phyloP scores from a whole-genome alignment of 805 yeast genomes.

The Wickerhamomyces kurtzmanii region DNA sequence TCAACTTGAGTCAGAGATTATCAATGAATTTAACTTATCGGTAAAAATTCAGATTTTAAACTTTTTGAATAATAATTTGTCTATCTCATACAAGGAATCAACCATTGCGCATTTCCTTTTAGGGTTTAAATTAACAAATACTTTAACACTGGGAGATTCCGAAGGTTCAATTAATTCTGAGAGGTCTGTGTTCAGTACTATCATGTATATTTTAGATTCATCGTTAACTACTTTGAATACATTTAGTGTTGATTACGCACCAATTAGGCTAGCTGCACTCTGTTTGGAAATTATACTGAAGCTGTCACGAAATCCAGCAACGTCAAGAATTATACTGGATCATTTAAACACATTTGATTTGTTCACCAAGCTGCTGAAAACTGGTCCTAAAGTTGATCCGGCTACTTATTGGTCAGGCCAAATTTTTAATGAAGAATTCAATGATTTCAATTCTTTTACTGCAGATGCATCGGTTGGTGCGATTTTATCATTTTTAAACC shows the following conservation, averaged over 20 bases:
- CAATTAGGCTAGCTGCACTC: conserved; percentile 47
- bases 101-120: conserved; percentile 66
- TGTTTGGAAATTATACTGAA: conserved; percentile 54
- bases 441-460: conserved; percentile 16
- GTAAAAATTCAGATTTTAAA: conserved; percentile 51
- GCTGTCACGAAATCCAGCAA: conserved; percentile 45
- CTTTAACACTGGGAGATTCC: conserved; percentile 32
- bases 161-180: conserved; percentile 44
- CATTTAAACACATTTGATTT: conserved; percentile 43
- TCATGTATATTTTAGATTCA: conserved; percentile 39
- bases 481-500: conserved; percentile 48
- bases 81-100: conserved; percentile 28
- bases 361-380: conserved; percentile 38
- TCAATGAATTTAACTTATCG: conserved; percentile 26
- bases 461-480: conserved; percentile 34
- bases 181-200: conserved; percentile 44
- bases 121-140: conserved; percentile 53
- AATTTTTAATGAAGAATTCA: conserved; percentile 33
- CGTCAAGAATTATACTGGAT: conserved; percentile 40
- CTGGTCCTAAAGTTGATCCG: conserved; percentile 45
- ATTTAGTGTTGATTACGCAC: conserved; percentile 35
- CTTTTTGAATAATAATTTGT: conserved; percentile 43
- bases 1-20: conserved; percentile 44
- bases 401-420: conserved; percentile 45
- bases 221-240: conserved; percentile 33